Base-by-base conservation (phyloP, 129 eudicot genomes). In the Apium graveolens region DNA sequence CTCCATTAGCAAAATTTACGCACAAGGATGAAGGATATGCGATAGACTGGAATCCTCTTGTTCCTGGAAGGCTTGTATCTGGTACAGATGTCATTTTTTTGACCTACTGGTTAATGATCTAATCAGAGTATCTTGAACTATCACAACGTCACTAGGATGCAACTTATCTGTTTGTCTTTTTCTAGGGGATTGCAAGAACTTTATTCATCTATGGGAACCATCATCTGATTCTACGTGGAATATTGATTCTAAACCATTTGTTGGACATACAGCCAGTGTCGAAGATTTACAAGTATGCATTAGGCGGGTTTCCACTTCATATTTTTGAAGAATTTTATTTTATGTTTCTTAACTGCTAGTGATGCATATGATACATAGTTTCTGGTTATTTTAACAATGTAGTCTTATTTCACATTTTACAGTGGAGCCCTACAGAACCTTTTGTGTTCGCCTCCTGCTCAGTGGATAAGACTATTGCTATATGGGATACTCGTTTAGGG, bases 21-120 rank as follows among this genome's bases (percentile, higher is more conserved):
- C 99, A 96, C 81, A 88, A 96, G 81, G 97, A 95, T 86, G 99
- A 95, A 95, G 99, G 99, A 21, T 95, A 90, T 87, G 97, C 99
- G 13, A 83, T 95, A 75, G 99, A 92, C 79, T 95, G 99, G 97
- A 95, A 90, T 83, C 92, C 97, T 82, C 87, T 90, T 76, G 91
- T 87, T 62, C 83, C 99, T 13, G 99, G 99, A 76, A 91, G 95
- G 85, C 97, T 95, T 83, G 86, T 95, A 6, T 85, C 98, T 46
- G 98, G 98, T 94, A 89, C 44, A 34, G 13, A 29, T 57, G 66
- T 27, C 21, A 39, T 41, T 20, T 34, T 20, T 34, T 68, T 46
- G 48, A 32, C 17, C 34, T 65, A 6, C 20, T 80, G 55, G 49
- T 17, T n/a, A 73, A 41, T 41, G 75, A 78, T 16, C 55, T 44